Evolutionary conservation across 305 asterid genomes (phyloP).

Genomic region (Ilex paraguariensis): DNA sequence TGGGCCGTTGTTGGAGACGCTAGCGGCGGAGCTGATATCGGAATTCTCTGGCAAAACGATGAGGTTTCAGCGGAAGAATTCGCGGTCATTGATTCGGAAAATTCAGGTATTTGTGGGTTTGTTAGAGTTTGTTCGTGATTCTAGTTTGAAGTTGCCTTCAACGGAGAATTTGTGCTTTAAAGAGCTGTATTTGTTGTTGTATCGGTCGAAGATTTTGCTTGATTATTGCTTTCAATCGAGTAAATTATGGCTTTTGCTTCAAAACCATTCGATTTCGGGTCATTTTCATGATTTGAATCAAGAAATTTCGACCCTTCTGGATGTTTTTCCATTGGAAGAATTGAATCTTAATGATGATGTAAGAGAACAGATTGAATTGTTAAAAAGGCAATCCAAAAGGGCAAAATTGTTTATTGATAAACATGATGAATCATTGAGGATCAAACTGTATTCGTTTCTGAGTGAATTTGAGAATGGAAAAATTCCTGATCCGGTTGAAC

Average conservation of each 20-base stretch:
- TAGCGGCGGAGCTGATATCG: constrained; percentile 51
- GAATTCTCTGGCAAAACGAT: constrained; percentile 33
- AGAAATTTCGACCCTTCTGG: constrained; percentile 82
- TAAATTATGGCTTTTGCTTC: constrained; percentile 82
- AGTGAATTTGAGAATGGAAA: constrained; percentile 63
- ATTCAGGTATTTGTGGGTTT: constrained; percentile 57
- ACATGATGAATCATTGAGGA: constrained; percentile 54
- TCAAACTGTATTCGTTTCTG: constrained; percentile 56
- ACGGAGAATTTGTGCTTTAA: constrained; percentile 67
- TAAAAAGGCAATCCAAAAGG: constrained; percentile 56
- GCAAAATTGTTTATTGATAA: constrained; percentile 48
- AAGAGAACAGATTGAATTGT: constrained; percentile 58
- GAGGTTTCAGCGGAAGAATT: constrained; percentile 50
- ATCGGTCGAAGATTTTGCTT: constrained; percentile 70
- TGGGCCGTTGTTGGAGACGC: constrained; percentile 44
- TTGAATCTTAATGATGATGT: constrained; percentile 52
- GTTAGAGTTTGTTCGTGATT: constrained; percentile 47
- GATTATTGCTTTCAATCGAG: constrained; percentile 64
- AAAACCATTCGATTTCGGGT: constrained; percentile 61
- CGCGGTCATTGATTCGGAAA: constrained; percentile 60
- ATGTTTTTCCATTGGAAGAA: constrained; percentile 63
- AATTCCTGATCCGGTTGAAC: constrained; percentile 40
- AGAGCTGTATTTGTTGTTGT: constrained; percentile 86
- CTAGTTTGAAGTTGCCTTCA: constrained; percentile 21
- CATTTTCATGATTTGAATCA: constrained; percentile 78